Base-by-base conservation (phyloP, 768 basidiomycete genomes). In the Sistotremastrum suecicum region DNA sequence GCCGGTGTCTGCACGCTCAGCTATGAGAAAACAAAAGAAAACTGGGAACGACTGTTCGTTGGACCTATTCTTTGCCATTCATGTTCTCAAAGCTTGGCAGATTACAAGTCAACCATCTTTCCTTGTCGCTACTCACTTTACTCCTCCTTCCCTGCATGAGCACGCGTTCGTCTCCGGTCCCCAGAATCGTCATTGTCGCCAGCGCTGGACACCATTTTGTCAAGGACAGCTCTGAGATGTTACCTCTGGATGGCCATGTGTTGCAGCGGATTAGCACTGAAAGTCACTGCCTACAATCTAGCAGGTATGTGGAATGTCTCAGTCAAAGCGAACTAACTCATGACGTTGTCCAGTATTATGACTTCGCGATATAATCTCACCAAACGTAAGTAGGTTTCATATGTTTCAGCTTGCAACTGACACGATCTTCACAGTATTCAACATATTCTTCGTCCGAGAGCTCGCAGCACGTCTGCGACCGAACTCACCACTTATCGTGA, bases 1-100 rank as follows among this genome's bases (percentile, higher is more conserved):
- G 50, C 50, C 0, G 50, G 50, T 3, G 34, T 45, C 7, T 36
- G 32, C 8, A 12, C 7, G 0, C 7, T n/a, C 6, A 37, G 9
- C 7, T 50, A 43, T 36, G 28, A 10, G 31, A 10, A 32, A 31
- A 53, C 53, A 2, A 29, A 8, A 9, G 53, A 54, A 30, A 51
- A 51, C 3, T 54, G 48, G 46, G 53, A 54, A 42, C 39, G 5
- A 32, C 47, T 12, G 53, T 50, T n/a, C 3, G 50, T 45, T 3
- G 40, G 3, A 33, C 4, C 6, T 11, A 48, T 48, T 10, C n/a
- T 42, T 20, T 48, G 5, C 34, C 39, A 33, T 29, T 42, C 9
- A 5, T 33, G 8, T n/a, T 39, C 10, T 31, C 34, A 31, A 39
- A n/a, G 12, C 6, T 9, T 34, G 32, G 3, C 46, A 54, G 49